Evolutionary conservation across 2,329 filamentous ascomycete species (phyloP).

Genomic region (Thielaviopsis musarum): DNA sequence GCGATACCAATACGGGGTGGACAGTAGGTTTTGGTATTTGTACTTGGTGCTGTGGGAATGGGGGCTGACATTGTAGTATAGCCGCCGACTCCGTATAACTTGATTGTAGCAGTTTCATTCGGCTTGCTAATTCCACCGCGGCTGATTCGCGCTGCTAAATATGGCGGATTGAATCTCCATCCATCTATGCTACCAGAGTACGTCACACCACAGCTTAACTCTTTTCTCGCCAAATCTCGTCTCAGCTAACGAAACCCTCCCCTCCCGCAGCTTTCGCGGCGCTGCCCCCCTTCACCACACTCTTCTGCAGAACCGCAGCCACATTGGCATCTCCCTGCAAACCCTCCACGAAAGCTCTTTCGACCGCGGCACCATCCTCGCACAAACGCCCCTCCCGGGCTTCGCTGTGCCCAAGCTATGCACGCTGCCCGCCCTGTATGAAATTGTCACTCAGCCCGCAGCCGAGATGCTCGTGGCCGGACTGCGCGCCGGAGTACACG

Average conservation of each 20-base stretch:
- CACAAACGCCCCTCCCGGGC: slow-evolving; percentile 46
- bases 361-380: slow-evolving; percentile 61
- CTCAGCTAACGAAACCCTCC: slow-evolving; percentile 1
- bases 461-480: slow-evolving; percentile 53
- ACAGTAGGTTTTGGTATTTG: slow-evolving; percentile 31
- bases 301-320: slow-evolving; percentile 42
- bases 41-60: slow-evolving; percentile 5
- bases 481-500: slow-evolving; percentile 45
- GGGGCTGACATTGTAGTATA: slow-evolving; percentile 17
- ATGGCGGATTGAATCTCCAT: slow-evolving; percentile 86
- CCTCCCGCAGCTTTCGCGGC: slow-evolving; percentile 46
- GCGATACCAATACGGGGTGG: slow-evolving; percentile 75
- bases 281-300: slow-evolving; percentile 76
- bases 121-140: slow-evolving; percentile 72
- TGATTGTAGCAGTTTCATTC: slow-evolving; percentile 88
- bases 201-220: slow-evolving; percentile 13
- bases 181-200: slow-evolving; percentile 80
- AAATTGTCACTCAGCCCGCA: slow-evolving; percentile 44
- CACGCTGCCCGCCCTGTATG: slow-evolving; percentile 25
- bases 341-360: slow-evolving; percentile 64
- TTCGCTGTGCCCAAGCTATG: slow-evolving; percentile 30
- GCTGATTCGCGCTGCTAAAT: slow-evolving; percentile 51
- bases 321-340: slow-evolving; percentile 69
- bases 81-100: slow-evolving; percentile 47
- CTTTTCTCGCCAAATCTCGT: neutral